These are phyloP conservation scores for Picochlorum costavermella DNA, from an alignment of 139 green algal genomes.

Conservation along the genomic window DNA sequence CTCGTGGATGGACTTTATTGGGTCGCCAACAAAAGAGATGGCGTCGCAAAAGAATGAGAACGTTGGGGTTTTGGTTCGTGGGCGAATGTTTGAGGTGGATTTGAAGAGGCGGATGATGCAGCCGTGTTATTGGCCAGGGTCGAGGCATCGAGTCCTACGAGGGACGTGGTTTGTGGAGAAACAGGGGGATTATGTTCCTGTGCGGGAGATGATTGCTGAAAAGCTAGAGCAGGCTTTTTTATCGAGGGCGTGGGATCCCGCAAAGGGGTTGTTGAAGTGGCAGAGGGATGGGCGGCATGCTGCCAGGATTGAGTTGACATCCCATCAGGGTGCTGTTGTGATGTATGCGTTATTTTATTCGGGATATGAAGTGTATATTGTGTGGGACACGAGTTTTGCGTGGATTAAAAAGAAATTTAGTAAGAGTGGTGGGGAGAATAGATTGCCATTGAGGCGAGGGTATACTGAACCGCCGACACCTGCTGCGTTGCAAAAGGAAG, in stretches of 20 bases:
- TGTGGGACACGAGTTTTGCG: slow-evolving; percentile 19
- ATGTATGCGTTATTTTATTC: slow-evolving; percentile 40
- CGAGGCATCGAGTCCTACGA: slow-evolving; percentile 32
- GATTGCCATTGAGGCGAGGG: slow-evolving; percentile 35
- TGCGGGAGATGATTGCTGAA: slow-evolving; percentile 41
- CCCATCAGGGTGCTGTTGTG: slow-evolving; percentile 3
- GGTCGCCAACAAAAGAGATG: background rate
- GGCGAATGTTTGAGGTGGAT: slow-evolving; percentile 41
- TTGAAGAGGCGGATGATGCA: slow-evolving; percentile 31
- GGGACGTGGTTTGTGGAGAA: slow-evolving; percentile 55
- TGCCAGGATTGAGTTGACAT: slow-evolving; percentile 36
- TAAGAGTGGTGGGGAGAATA: slow-evolving; percentile 1
- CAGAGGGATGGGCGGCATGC: slow-evolving; percentile 3
- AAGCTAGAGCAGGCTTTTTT: slow-evolving; percentile 46
- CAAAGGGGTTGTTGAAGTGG: background rate
- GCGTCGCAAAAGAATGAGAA: slow-evolving; percentile 4
- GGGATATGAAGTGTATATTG: slow-evolving; percentile 32
- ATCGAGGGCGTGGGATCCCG: slow-evolving; percentile 17
- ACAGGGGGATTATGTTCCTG: slow-evolving; percentile 37
- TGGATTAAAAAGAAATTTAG: slow-evolving; percentile 22
- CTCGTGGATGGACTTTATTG: slow-evolving; percentile 10
- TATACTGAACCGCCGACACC: slow-evolving; percentile 24
- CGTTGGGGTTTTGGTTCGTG: slow-evolving; percentile 26
- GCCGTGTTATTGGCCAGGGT: slow-evolving; percentile 40
- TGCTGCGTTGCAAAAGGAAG: slow-evolving; percentile 26